A percentile compares a stretch with the other conserved stretches of the same genome.
Evolutionary conservation across 495 filamentous ascomycete genomes (phyloP).

Genomic region (Cladorrhinum samala): DNA sequence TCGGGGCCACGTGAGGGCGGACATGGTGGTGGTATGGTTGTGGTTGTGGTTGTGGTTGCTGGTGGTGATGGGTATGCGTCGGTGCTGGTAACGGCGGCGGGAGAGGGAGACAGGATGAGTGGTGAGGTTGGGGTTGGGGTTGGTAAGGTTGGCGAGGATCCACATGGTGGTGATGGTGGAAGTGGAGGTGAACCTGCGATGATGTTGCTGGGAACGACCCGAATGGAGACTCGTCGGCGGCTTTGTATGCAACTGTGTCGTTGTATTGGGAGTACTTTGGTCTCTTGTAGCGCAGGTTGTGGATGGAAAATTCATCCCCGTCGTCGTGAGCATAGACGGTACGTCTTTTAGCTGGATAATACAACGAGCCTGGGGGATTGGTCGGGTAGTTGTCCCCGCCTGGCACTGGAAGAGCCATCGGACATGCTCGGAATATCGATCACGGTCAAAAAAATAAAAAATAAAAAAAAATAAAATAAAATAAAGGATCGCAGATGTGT

Average conservation of each 20-base stretch:
- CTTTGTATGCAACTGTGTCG: conserved; percentile 17
- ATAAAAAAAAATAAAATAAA: no score
- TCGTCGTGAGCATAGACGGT: conserved; percentile 16
- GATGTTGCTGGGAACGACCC: conserved; percentile 3
- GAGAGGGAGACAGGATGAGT: not conserved
- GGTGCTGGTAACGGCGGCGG: not conserved
- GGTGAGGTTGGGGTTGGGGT: conserved; percentile 6
- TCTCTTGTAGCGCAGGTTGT: conserved; percentile 15
- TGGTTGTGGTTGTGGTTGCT: not conserved
- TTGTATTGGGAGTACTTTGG: conserved; percentile 13
- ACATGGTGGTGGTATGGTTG: not conserved
- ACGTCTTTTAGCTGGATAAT: conserved; percentile 24
- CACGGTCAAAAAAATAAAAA: not conserved
- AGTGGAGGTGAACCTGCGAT: not conserved
- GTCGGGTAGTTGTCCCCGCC: conserved; percentile 29
- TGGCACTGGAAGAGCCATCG: conserved; percentile 27
- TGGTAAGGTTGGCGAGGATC: conserved; percentile 6
- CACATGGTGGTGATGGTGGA: not conserved
- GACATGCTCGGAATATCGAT: conserved; percentile 23
- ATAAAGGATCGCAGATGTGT: no score
- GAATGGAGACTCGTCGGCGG: conserved; percentile 1
- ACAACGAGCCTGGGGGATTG: conserved; percentile 11
- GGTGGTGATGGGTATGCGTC: not conserved
- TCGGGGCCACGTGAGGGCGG: conserved; percentile 1
- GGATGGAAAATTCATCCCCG: conserved; percentile 6